These are phyloP conservation scores for Solanum chiquidenum DNA, from an alignment of 257 asterid genomes.

Conservation along the genomic window DNA sequence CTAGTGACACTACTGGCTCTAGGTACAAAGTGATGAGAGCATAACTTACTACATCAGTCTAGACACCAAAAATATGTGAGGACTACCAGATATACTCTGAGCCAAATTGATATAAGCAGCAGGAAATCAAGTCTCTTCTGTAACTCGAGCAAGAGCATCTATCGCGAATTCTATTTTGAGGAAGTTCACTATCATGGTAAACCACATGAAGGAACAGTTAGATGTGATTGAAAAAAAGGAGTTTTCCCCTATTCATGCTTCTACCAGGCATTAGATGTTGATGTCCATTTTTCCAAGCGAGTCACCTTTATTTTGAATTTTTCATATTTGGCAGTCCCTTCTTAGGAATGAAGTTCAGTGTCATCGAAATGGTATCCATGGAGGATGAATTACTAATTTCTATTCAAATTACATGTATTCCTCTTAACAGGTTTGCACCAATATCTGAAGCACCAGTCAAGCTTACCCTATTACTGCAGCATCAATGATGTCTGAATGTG, in stretches of 20 bases:
- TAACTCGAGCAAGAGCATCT: not conserved
- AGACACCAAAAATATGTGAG: not conserved
- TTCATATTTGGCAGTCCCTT: not conserved
- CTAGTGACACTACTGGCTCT: not conserved
- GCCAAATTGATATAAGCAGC: not conserved
- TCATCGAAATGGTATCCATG: not conserved
- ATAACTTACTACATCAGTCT: not conserved
- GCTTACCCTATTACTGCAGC: slow-evolving; percentile 72
- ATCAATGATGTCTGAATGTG: slow-evolving; percentile 66
- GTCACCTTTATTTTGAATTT: not conserved
- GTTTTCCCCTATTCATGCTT: too few species aligned
- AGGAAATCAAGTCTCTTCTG: not conserved
- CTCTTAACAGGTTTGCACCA: not conserved
- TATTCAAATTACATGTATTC: not conserved
- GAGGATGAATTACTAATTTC: not conserved
- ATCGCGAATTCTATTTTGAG: not conserved
- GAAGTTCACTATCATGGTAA: not conserved
- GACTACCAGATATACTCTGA: not conserved
- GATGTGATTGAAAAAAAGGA: not conserved
- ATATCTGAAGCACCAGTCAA: not conserved
- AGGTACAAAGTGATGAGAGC: not conserved
- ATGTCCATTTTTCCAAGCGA: not conserved
- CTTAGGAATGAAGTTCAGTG: not conserved
- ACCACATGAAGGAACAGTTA: not conserved
- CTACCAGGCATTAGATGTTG: not conserved